A percentile compares a stretch with the other conserved stretches of the same genome.
Conservation (phyloP, 1,284 basidiomycete species). For the Trichosporon coremiiforme region DNA sequence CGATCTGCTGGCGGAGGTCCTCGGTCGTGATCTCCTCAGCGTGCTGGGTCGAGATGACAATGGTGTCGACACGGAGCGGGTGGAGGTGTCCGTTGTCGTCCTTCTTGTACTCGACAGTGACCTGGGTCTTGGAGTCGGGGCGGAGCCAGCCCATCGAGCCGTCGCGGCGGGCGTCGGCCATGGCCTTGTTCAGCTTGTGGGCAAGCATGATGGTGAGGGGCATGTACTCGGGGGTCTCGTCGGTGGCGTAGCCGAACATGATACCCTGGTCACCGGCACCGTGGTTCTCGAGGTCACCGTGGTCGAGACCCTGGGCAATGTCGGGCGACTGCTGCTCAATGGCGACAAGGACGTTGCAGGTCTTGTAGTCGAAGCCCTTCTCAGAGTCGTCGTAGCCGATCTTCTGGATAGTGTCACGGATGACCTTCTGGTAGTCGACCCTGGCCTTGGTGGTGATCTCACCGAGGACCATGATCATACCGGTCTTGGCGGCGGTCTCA, state of each 20-base stretch:
- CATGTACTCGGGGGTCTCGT: constrained; percentile 98
- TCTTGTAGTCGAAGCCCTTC: constrained; percentile 99
- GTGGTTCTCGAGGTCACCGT: constrained; percentile 90
- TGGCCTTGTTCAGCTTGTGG: constrained; percentile 96
- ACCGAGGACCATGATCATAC: constrained; percentile 99
- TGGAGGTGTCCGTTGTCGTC: constrained; percentile 80
- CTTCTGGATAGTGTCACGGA: constrained; percentile 95
- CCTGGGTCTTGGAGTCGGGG: constrained; percentile 99
- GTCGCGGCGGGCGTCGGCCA: constrained; percentile 87
- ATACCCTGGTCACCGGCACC: constrained; percentile 99
- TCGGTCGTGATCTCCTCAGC: constrained; percentile 94
- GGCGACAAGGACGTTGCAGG: constrained; percentile 98
- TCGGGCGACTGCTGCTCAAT: constrained; percentile 99
- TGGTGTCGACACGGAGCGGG: constrained; percentile 94
- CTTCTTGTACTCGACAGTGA: constrained; percentile 99
- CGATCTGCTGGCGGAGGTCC: constrained; percentile 84
- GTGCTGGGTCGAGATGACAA: constrained; percentile 98
- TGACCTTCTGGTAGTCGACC: constrained; percentile 93
- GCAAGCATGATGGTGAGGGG: constrained; percentile 95
- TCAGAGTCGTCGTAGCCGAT: constrained; percentile 98
- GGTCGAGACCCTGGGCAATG: constrained; percentile 98
- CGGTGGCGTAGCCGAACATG: constrained; percentile 99
- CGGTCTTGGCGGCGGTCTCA: constrained; percentile 95
- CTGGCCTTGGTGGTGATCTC: constrained; percentile 97
- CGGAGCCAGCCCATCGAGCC: constrained; percentile 89